Evolutionary conservation across 2,329 filamentous ascomycete species (phyloP), one percentile per base, ranked within the genome.

Genomic region (Colletotrichum tanaceti): DNA sequence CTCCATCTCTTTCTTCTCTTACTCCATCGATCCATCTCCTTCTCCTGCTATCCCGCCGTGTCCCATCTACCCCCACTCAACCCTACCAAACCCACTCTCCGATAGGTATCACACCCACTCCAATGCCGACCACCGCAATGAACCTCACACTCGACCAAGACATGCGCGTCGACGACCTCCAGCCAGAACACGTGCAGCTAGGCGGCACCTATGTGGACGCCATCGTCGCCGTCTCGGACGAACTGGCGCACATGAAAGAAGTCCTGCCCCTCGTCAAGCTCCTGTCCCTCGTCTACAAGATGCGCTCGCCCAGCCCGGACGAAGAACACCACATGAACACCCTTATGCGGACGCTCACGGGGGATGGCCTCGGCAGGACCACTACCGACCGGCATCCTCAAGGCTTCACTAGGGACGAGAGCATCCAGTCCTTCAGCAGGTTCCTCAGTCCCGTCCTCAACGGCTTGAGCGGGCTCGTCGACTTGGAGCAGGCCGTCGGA

Each of bases 231-330:
- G 70, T 79, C 49, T 79, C 78, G 2, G 75, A 77, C 1, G 73
- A 75, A 57, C 72, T 79, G 54, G 72, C 70, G 5, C 73, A 71
- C 66, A 78, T 77, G 73, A 75, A 74, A 2, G 74, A 75, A 38
- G 73, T 77, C 58, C 73, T 73, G 50, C 72, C 77, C 22, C 77
- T 79, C 54, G 75, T 79, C 71, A 75, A 73, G 28, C 77, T 79
- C 63, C 67, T 79, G 58, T 71, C 76, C 44, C 72, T 79, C 59
- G 74, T 78, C 50, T 79, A 78, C 65, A 73, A 74, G 60, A 72
- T 74, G 61, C 73, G 73, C 39, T 73, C 71, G 38, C 76, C 77
- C 10, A 70, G 70, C 5, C 72, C 72, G 14, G 65, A 66, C 3
- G 70, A 70, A 53, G 73, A 78, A 49, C 72, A 74, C 39, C 77